These are phyloP conservation scores for Lavandula angustifolia DNA, from an alignment of 257 asterid genomes.

Conservation along the genomic window DNA sequence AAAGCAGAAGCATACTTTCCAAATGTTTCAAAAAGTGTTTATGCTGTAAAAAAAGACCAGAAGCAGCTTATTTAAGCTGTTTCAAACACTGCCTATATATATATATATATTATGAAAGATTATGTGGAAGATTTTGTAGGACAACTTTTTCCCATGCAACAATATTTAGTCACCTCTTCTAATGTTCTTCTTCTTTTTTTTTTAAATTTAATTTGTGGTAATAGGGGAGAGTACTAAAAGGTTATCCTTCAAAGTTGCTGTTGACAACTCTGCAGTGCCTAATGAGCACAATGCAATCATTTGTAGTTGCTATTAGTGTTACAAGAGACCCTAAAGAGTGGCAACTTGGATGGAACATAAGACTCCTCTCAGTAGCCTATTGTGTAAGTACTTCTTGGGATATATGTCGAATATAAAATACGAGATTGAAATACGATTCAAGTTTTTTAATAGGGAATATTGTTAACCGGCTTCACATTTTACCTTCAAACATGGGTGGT, in stretches of 20 bases:
- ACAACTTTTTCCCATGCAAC: neutral
- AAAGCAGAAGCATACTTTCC: no score
- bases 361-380: slow-evolving; percentile 58
- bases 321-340: slow-evolving; percentile 65
- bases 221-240: slow-evolving; percentile 52
- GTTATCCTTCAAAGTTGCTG: slow-evolving; percentile 66
- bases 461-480: slow-evolving; percentile 73
- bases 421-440: slow-evolving; percentile 6
- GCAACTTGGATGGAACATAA: slow-evolving; percentile 74
- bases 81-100: no score
- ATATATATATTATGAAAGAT: no score
- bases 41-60: no score
- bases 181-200: neutral
- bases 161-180: neutral
- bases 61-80: no score
- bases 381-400: slow-evolving; percentile 52
- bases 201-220: neutral
- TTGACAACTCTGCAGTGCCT: slow-evolving; percentile 67
- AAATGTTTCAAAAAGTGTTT: no score
- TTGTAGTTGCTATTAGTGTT: slow-evolving; percentile 54
- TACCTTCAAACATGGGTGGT: slow-evolving; percentile 80
- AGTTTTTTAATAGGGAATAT: slow-evolving; percentile 49
- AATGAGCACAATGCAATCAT: slow-evolving; percentile 63
- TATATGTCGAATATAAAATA: neutral
- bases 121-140: no score